Conservation (phyloP, 2,329 filamentous ascomycete genomes). For the Clathrospora elynae region DNA sequence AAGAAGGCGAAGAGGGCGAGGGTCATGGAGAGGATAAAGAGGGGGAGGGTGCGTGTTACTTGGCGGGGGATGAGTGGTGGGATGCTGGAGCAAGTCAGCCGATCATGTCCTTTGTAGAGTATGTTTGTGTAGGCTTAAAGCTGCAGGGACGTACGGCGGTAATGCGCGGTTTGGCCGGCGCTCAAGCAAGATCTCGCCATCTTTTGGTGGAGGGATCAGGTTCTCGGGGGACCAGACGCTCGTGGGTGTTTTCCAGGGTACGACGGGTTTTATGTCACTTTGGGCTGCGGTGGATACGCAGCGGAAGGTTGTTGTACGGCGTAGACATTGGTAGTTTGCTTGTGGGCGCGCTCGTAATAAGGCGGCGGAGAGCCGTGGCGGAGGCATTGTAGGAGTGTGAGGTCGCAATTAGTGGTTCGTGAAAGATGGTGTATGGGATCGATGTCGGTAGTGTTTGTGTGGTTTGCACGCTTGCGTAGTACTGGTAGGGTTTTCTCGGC, state of each 20-base stretch:
- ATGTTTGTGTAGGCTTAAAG: conserved; percentile 5
- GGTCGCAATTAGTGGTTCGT: conserved; percentile 10
- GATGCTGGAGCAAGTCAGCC: too few species aligned
- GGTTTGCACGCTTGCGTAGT: conserved; percentile 24
- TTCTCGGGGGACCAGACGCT: conserved; percentile 48
- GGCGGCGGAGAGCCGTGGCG: conserved; percentile 30
- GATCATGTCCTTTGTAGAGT: too few species aligned
- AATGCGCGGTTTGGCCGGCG: conserved; percentile 42
- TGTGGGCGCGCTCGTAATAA: conserved; percentile 34
- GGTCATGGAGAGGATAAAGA: conserved; percentile 76
- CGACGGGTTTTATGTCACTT: conserved; percentile 29
- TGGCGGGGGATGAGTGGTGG: conserved; percentile 43
- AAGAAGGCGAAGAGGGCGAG: conserved; percentile 84
- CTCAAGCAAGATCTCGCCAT: conserved; percentile 43
- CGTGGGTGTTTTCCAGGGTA: conserved; percentile 48
- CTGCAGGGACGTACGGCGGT: conserved; percentile 35
- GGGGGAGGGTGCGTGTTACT: conserved; percentile 68
- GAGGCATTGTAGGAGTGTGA: conserved; percentile 31
- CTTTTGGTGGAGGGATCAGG: conserved; percentile 44
- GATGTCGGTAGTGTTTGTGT: conserved; percentile 31
- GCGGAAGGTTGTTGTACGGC: conserved; percentile 25
- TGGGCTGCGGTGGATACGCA: conserved; percentile 30
- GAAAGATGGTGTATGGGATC: conserved; percentile 21
- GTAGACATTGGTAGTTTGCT: conserved; percentile 29
- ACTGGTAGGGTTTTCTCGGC: background rate